Evolutionary conservation across 2,329 filamentous ascomycete genomes (phyloP).

Genomic region (Hypoxylon sp.): DNA sequence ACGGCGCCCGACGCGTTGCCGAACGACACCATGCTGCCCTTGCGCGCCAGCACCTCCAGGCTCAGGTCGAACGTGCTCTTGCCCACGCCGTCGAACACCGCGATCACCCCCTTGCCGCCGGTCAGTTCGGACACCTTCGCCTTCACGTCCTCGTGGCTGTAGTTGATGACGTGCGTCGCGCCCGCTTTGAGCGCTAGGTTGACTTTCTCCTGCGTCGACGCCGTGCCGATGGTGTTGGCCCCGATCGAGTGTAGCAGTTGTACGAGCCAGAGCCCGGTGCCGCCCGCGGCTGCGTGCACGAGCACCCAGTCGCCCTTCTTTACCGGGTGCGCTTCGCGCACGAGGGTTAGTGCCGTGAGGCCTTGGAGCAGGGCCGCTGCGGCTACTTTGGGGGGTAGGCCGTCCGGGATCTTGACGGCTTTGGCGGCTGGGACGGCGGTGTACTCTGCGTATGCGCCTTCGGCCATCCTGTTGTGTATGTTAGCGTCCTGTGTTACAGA

Average conservation of each 20-base stretch:
- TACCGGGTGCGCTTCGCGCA: conserved; percentile 82
- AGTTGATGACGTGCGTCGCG: conserved; percentile 80
- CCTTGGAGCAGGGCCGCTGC: conserved; percentile 84
- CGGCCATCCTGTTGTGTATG: conserved; percentile 60
- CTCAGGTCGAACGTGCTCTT: conserved; percentile 86
- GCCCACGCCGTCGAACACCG: conserved; percentile 89
- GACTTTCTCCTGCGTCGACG: conserved; percentile 80
- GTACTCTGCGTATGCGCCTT: conserved; percentile 70
- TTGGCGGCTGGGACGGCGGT: conserved; percentile 66
- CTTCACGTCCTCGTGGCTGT: conserved; percentile 71
- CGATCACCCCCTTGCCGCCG: conserved; percentile 77
- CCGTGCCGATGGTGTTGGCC: conserved; percentile 84
- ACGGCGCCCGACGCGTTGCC: conserved; percentile 86
- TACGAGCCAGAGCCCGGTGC: conserved; percentile 80
- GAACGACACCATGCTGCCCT: conserved; percentile 83
- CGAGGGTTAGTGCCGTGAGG: conserved; percentile 84
- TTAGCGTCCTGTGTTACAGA: neutral
- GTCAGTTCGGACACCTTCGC: conserved; percentile 77
- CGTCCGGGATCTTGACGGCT: conserved; percentile 74
- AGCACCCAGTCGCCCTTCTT: conserved; percentile 85
- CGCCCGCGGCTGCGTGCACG: conserved; percentile 88
- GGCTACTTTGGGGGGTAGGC: conserved; percentile 72
- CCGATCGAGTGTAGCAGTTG: conserved; percentile 81
- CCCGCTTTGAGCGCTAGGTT: conserved; percentile 78
- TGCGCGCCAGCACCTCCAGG: conserved; percentile 79